Conservation (phyloP, 2,329 filamentous ascomycete genomes). For the Cucurbitaria berberidis region DNA sequence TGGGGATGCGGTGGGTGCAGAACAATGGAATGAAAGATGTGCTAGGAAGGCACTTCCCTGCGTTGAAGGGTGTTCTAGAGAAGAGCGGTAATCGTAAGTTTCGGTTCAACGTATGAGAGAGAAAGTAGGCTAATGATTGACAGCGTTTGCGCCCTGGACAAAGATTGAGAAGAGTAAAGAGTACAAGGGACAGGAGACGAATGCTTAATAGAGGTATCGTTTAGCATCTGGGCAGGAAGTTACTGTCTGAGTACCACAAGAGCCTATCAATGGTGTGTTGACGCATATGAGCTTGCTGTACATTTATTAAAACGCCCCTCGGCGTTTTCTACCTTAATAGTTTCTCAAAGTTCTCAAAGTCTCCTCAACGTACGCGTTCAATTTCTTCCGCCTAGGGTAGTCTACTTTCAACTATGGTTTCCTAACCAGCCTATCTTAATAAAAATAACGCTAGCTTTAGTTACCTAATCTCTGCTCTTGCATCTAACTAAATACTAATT, state of each 20-base stretch:
- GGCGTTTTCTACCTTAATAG: too few species aligned
- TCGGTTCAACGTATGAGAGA: neutral
- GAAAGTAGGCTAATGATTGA: constrained; percentile 2
- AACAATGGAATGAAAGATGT: constrained; percentile 53
- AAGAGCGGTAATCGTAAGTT: constrained; percentile 27
- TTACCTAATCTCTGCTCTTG: too few species aligned
- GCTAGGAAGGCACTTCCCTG: constrained; percentile 53
- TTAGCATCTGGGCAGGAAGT: neutral
- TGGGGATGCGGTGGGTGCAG: constrained; percentile 55
- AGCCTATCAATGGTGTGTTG: too few species aligned
- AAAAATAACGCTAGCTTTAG: too few species aligned
- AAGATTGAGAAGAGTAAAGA: constrained; percentile 26
- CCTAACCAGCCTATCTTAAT: too few species aligned
- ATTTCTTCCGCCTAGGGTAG: too few species aligned
- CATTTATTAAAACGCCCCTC: too few species aligned
- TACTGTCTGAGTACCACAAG: neutral
- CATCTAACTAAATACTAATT: too few species aligned
- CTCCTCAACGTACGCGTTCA: too few species aligned
- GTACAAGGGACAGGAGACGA: constrained; percentile 29
- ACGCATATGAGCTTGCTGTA: too few species aligned
- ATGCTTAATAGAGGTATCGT: constrained; percentile 7
- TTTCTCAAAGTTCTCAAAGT: too few species aligned
- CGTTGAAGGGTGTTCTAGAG: constrained; percentile 41
- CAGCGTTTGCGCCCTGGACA: constrained; percentile 32
- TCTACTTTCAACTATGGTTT: too few species aligned